Base-by-base conservation (phyloP, 495 filamentous ascomycete species). In the Penicillium psychrofluorescens region DNA sequence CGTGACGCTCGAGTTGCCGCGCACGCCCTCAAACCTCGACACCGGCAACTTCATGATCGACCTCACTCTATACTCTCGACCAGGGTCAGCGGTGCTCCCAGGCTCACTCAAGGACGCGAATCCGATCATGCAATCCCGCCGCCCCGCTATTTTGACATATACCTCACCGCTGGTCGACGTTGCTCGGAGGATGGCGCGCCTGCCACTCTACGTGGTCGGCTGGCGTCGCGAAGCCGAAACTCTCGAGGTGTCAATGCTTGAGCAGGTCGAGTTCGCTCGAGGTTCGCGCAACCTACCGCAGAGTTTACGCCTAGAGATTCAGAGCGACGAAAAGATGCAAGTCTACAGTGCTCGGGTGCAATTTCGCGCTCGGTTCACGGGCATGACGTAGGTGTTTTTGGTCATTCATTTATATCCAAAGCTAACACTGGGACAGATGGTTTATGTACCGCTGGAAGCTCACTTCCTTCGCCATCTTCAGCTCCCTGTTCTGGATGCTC, bases 1-100 rank as follows among this genome's bases (percentile, higher is more conserved):
- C 58, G 68, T 92, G 28, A 77, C 74, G 63, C 71, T 92, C 27
- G 86, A 81, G 63, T 71, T 92, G 1, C 88, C 87, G 10, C 80
- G 69, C 9, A 77, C 70, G 0, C 74, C 71, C 7, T 55, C 58
- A 1, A 79, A 79, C 41, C 54, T 76, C 67, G 69, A 58, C 9
- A 62, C 62, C 7, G 92, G 91, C 14, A 96, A 96, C 65, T 97
- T 97, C 74, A 97, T 97, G 90, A 67, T 95, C 11, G 81, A 88
- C 40, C 67, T 96, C n/a, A 67, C 77, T 11, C 70, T 91, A 10
- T 67, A 80, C 30, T 67, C 72, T 1, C 59, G 62, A 33, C 52
- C 58, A 11, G 59, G 59, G 4, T 53, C 59, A 29, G 51, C 59
- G 10, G 38, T 64, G 11, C 42, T 53, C 2, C 45, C 51, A 5